A percentile compares a stretch with the other conserved stretches of the same genome.
Evolutionary conservation across 139 green algal genomes (phyloP).

Genomic region (Volvox reticuliferus): DNA sequence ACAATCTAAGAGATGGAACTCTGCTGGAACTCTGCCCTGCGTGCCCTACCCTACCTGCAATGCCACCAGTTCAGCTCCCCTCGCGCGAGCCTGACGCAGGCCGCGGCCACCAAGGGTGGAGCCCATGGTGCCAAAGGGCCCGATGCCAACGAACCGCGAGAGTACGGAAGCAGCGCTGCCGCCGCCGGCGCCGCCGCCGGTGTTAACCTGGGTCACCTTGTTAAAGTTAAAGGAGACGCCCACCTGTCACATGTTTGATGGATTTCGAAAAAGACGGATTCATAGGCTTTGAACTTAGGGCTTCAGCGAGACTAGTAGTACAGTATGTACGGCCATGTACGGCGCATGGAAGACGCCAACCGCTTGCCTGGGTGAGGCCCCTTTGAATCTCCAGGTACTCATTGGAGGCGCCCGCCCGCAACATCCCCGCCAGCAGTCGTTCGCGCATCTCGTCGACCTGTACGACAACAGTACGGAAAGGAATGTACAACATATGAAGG

Average conservation of each 20-base stretch:
- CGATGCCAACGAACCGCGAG: constrained; percentile 14
- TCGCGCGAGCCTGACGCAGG: not conserved
- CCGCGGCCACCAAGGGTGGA: not conserved
- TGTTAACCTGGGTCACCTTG: constrained; percentile 48
- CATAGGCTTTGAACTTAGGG: too few species aligned
- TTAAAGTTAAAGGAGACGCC: constrained; percentile 58
- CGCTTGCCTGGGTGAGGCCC: not conserved
- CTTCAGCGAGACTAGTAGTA: too few species aligned
- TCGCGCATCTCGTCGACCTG: constrained; percentile 18
- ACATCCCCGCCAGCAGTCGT: constrained; percentile 1
- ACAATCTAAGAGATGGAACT: too few species aligned
- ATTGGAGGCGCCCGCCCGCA: not conserved
- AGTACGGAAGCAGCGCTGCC: constrained; percentile 11
- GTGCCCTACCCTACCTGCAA: not conserved
- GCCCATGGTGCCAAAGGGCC: not conserved
- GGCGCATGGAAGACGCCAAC: too few species aligned
- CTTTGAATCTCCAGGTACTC: not conserved
- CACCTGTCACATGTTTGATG: not conserved
- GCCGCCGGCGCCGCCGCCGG: constrained; percentile 26
- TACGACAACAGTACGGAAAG: not conserved
- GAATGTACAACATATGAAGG: too few species aligned
- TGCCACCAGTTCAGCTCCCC: not conserved
- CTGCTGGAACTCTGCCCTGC: too few species aligned
- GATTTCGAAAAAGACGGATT: too few species aligned
- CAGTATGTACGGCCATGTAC: too few species aligned